Evolutionary conservation across 2,329 filamentous ascomycete genomes (phyloP), one percentile per base, ranked within the genome.

Genomic region (Bimuria novae-zelandiae): DNA sequence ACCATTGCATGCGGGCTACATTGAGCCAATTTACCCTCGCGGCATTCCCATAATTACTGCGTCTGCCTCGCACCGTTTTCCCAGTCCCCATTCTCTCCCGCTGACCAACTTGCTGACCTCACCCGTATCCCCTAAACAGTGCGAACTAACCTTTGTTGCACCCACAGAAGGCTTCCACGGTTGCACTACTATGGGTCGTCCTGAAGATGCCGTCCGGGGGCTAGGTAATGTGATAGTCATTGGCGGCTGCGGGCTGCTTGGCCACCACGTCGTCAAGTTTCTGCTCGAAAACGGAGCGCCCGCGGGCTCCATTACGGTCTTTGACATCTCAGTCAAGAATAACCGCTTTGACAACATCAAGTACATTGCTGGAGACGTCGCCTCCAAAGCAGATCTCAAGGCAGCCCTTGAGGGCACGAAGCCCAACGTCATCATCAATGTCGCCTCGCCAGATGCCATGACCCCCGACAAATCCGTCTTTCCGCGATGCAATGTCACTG

Each of bases 221-320:
- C 36, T 57, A 8, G 56, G 48, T 6, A 29, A 55, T 17, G 59
- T 63, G 21, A 19, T 62, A 4, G 51, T 63, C 35, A 41, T 63
- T 23, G 61, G 61, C 19, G 61, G 61, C 29, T 62, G 59, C 41
- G 61, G 61, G 12, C 21, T 49, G 14, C 52, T 63, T 22, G 61
- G 61, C n/a, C 47, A 57, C 44, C 54, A 60, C 39, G 54, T 63
- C 42, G 48, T 63, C 37, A 55, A 62, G 35, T 30, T 51, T 2
- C 55, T 60, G 22, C 41, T 63, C 3, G 52, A 56, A 11, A 47
- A 49, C 40, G 43, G 44, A 4, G 45, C 36, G n/a, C 45, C 51
- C 21, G 12, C 36, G 11, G 12, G 37, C 19, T 42, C 49, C 11
- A 44, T 59, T 16, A 44, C 49, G 7, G 49, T 49, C 12, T 52